Evolutionary conservation across 2,329 filamentous ascomycete species (phyloP), one percentile per base, ranked within the genome.

Genomic region (Cercospora berteroae): DNA sequence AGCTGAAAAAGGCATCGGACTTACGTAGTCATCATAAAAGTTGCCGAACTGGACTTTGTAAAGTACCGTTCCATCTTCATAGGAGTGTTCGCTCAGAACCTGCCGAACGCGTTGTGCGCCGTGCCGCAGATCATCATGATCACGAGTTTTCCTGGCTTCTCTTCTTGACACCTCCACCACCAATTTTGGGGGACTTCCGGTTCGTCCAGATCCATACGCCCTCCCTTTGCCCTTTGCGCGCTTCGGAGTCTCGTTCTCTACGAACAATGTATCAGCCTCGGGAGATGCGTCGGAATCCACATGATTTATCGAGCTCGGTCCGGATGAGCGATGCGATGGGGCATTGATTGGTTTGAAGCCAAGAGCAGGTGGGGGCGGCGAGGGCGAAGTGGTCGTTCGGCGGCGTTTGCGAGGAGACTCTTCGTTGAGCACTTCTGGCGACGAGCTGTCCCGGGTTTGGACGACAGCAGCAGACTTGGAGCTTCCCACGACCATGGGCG

Each of bases 41-140:
- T 82, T 78, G n/a, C 76, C 76, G 36, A 83, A 79, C 66, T 77
- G 76, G 16, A 84, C 81, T 64, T 79, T 73, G 64, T 82, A 84
- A 9, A 74, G 67, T 36, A 81, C 61, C 13, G 66, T 68, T 2
- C 74, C 73, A 18, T 78, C 76, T 4, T 70, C 72, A 13, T 72
- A 69, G 8, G 75, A 72, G 52, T 73, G 72, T 69, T 83, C 80
- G 18, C 76, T 73, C n/a, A 83, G 16, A 1, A 85, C 77, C 10
- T 74, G 73, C n/a, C 76, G 74, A 1, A 84, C 79, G 25, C 72
- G 67, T 64, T 75, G 70, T 42, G 62, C 67, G 44, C 76, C 72
- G 39, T 64, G 68, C 39, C 73, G 73, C 62, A 72, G 69, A 66
- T 78, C 76, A 33, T 73, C 68, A 23, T 71, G 74, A 3, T 73